These are phyloP conservation scores for Xylaria sp. DNA, from an alignment of 2,329 filamentous ascomycete genomes.

Conservation along the genomic window DNA sequence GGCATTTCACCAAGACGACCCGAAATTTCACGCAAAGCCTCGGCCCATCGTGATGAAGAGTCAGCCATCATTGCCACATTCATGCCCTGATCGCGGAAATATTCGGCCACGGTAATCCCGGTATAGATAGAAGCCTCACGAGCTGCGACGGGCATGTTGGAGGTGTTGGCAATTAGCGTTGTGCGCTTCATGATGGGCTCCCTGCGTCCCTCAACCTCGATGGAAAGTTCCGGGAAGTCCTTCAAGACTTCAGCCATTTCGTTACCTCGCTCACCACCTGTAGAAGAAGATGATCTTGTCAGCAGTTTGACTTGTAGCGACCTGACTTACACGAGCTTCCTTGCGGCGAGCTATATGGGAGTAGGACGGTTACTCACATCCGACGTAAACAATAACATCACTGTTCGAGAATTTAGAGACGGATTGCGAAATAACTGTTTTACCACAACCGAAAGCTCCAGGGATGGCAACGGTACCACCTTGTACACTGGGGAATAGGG, in stretches of 20 bases:
- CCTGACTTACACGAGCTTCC: no score
- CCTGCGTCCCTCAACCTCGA: slow-evolving; percentile 90
- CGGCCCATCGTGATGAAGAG: slow-evolving; percentile 96
- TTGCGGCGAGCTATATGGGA: no score
- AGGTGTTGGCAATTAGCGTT: slow-evolving; percentile 97
- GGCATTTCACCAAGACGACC: slow-evolving; percentile 99
- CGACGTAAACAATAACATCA: slow-evolving; percentile 98
- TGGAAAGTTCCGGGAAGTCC: slow-evolving; percentile 98
- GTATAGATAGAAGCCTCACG: slow-evolving; percentile 99
- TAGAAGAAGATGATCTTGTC: background rate
- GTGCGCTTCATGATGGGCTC: slow-evolving; percentile 99
- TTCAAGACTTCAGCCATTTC: slow-evolving; percentile 99
- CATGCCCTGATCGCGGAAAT: slow-evolving; percentile 96
- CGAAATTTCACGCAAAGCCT: slow-evolving; percentile 97
- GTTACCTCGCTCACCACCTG: slow-evolving; percentile 84
- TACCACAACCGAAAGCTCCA: slow-evolving; percentile 97
- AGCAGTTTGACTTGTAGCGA: background rate
- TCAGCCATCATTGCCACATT: slow-evolving; percentile 99
- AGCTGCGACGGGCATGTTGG: slow-evolving; percentile 99
- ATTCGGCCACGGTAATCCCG: slow-evolving; percentile 91
- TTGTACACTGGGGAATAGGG: slow-evolving; percentile 94
- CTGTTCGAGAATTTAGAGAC: slow-evolving; percentile 99
- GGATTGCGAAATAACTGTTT: slow-evolving; percentile 98
- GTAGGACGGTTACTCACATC: slow-evolving; percentile 53
- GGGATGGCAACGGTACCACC: slow-evolving; percentile 98